A percentile compares a stretch with the other conserved stretches of the same genome.
These are phyloP conservation scores for Lentinus brumalis DNA, from an alignment of 768 basidiomycete genomes.

Conservation along the genomic window DNA sequence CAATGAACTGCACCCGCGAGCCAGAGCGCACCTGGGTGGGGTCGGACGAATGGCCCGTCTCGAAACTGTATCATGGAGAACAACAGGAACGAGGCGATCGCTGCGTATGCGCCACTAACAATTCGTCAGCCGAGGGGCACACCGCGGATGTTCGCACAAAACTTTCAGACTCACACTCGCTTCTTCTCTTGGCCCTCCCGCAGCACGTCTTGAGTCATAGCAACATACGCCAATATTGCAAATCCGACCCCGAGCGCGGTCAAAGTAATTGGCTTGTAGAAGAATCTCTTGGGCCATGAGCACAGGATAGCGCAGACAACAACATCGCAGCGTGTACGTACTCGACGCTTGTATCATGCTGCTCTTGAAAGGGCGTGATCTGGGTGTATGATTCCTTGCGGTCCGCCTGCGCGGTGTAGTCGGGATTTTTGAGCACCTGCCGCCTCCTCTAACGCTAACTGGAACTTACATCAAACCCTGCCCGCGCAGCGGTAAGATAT, in stretches of 20 bases:
- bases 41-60: conserved; percentile 86
- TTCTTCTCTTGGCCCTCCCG: conserved; percentile 82
- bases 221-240: conserved; percentile 74
- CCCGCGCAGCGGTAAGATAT: conserved; percentile 2
- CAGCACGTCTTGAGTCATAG: conserved; percentile 81
- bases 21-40: conserved; percentile 57
- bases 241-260: conserved; percentile 71
- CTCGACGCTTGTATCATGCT: conserved; percentile 82
- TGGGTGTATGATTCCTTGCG: conserved; percentile 82
- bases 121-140: conserved; percentile 6
- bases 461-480: conserved; percentile 83
- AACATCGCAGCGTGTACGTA: conserved; percentile 38
- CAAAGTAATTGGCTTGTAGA: conserved; percentile 83
- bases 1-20: background rate
- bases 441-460: background rate
- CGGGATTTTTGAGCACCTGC: background rate
- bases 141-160: conserved; percentile 1
- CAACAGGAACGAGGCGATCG: conserved; percentile 69
- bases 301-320: conserved; percentile 1
- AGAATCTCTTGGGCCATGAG: conserved; percentile 54
- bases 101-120: conserved; percentile 73
- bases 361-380: conserved; percentile 83
- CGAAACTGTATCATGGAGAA: conserved; percentile 90
- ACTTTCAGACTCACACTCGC: conserved; percentile 59
- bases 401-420: conserved; percentile 57